Conservation (phyloP, 805 yeast species). For the Cyberlindnera mycetangii region DNA sequence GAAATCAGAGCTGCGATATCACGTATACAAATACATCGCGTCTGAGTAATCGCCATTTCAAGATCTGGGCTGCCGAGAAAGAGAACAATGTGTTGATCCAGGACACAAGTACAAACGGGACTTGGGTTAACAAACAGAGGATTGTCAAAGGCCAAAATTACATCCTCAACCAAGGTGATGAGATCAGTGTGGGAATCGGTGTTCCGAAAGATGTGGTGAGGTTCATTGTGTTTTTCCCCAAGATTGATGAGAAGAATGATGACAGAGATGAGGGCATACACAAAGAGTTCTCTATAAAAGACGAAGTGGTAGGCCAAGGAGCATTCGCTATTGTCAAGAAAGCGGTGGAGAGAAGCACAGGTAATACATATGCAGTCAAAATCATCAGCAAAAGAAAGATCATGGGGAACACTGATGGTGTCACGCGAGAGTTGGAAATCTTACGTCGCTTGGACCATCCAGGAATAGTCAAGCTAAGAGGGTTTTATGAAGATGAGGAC, state of each 20-base stretch:
- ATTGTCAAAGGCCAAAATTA: slow-evolving; percentile 76
- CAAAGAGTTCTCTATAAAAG: slow-evolving; percentile 71
- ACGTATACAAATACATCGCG: slow-evolving; percentile 57
- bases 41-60: slow-evolving; percentile 72
- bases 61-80: slow-evolving; percentile 58
- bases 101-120: slow-evolving; percentile 90
- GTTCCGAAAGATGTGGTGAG: slow-evolving; percentile 63
- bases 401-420: slow-evolving; percentile 76
- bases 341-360: slow-evolving; percentile 82
- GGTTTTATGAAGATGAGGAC: slow-evolving; percentile 80
- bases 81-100: slow-evolving; percentile 44
- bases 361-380: slow-evolving; percentile 86
- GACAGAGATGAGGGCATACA: slow-evolving; percentile 45
- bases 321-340: slow-evolving; percentile 96
- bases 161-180: slow-evolving; percentile 88
- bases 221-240: slow-evolving; percentile 42
- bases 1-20: slow-evolving; percentile 66
- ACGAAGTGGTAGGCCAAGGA: slow-evolving; percentile 93
- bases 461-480: slow-evolving; percentile 77
- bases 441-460: slow-evolving; percentile 77
- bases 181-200: slow-evolving; percentile 86
- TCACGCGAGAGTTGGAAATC: slow-evolving; percentile 80
- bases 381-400: slow-evolving; percentile 82
- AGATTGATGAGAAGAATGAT: slow-evolving; percentile 19
- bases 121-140: slow-evolving; percentile 73